Evolutionary conservation across 106 monocot species (phyloP).

Genomic region (Ottelia alismoides): DNA sequence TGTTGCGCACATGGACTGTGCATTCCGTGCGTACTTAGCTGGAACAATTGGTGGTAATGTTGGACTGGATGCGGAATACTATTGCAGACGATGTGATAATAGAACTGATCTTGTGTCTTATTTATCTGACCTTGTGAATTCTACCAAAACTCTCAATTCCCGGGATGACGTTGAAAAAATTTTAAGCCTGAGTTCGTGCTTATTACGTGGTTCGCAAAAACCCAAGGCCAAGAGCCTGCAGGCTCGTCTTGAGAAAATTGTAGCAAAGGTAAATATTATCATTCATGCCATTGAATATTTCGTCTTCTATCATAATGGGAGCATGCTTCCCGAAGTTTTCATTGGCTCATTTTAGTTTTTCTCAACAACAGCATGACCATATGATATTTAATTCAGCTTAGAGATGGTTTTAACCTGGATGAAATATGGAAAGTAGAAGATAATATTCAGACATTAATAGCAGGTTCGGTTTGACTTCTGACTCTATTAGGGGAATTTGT

Average conservation of each 20-base stretch:
- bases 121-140: constrained; percentile 21
- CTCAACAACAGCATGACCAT: constrained; percentile 21
- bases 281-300: neutral
- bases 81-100: constrained; percentile 72
- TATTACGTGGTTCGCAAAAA: constrained; percentile 40
- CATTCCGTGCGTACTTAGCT: constrained; percentile 62
- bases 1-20: constrained; percentile 68
- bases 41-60: constrained; percentile 72
- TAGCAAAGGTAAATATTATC: constrained; percentile 38
- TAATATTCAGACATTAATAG: constrained; percentile 1
- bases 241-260: constrained; percentile 15
- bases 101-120: constrained; percentile 56
- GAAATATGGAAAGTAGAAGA: constrained; percentile 46
- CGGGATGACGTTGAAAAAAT: constrained; percentile 35
- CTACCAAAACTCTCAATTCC: constrained; percentile 31
- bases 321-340: neutral
- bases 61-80: constrained; percentile 68
- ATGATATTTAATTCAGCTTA: constrained; percentile 49
- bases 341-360: constrained; percentile 10
- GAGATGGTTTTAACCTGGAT: constrained; percentile 23
- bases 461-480: too few relatives aligned
- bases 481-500: too few relatives aligned
- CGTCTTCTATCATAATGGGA: neutral
- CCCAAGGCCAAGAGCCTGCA: constrained; percentile 32
- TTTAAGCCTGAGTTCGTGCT: constrained; percentile 29